phyloP scores from a whole-genome alignment of 164 flowering plant species.

The Houttuynia cordata region DNA sequence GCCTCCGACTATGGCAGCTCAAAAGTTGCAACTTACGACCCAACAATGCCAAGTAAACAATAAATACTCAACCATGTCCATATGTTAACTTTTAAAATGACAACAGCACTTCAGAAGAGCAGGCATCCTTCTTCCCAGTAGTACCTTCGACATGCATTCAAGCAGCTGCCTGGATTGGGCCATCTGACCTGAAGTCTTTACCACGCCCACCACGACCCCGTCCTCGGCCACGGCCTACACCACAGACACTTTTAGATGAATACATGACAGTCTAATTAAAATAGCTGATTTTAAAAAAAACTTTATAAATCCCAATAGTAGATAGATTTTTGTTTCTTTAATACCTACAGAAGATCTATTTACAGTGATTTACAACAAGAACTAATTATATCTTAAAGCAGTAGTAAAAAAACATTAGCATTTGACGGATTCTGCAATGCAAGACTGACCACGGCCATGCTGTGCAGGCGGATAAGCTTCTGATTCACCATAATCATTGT shows the following conservation, averaged over 20 bases:
- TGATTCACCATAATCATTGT: conserved; percentile 25
- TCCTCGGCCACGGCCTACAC: conserved; percentile 26
- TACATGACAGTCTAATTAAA: neutral
- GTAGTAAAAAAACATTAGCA: too few species aligned
- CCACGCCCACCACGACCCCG: conserved; percentile 20
- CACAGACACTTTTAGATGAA: neutral
- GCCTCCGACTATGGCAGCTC: conserved; percentile 1
- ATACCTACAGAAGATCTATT: too few species aligned
- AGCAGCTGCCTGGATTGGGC: conserved; percentile 16
- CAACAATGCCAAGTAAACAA: neutral
- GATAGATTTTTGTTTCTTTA: too few species aligned
- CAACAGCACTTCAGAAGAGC: conserved; percentile 15
- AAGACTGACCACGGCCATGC: conserved; percentile 29
- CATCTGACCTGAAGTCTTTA: conserved; percentile 20
- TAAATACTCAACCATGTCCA: neutral
- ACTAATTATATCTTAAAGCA: neutral
- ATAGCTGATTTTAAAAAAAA: neutral
- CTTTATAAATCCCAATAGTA: too few species aligned
- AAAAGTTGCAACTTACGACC: conserved; percentile 1
- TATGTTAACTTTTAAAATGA: neutral
- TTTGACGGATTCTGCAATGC: too few species aligned
- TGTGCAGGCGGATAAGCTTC: conserved; percentile 18
- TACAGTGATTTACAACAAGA: neutral
- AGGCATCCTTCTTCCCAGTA: conserved; percentile 18
- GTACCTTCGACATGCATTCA: conserved; percentile 10